A percentile compares a stretch with the other conserved stretches of the same genome.
These are phyloP conservation scores for Fusarium bulbicola DNA, from an alignment of 2,329 filamentous ascomycete species.

Conservation along the genomic window DNA sequence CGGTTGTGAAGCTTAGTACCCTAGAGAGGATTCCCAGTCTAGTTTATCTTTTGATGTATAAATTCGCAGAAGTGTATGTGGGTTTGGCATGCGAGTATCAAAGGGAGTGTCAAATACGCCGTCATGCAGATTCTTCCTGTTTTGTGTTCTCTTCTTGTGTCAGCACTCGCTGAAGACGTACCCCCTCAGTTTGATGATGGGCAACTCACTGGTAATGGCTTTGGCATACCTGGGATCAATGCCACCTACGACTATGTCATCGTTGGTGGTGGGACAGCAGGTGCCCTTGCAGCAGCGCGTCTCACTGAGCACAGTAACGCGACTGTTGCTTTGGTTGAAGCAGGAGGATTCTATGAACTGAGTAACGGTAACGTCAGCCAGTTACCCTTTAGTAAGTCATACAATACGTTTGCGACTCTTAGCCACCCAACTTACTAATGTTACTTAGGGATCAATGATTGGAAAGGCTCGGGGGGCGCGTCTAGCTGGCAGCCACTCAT, in stretches of 20 bases:
- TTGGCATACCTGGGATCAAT: slow-evolving; percentile 15
- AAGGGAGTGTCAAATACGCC: background rate
- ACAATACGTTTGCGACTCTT: background rate
- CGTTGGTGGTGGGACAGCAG: background rate
- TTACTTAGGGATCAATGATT: background rate
- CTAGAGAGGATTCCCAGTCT: no score
- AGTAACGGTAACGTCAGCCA: slow-evolving; percentile 2
- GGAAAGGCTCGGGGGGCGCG: background rate
- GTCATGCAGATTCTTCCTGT: background rate
- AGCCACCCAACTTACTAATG: background rate
- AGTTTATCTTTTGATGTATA: background rate
- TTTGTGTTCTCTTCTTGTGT: background rate
- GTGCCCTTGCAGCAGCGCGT: background rate
- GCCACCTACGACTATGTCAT: slow-evolving; percentile 6
- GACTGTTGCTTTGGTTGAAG: background rate
- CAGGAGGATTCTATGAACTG: background rate
- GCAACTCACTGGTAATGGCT: slow-evolving; percentile 7
- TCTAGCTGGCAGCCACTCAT: background rate
- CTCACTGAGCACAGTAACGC: background rate
- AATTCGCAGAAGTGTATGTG: background rate
- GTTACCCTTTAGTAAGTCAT: background rate
- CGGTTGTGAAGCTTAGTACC: background rate
- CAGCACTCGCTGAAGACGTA: slow-evolving; percentile 6
- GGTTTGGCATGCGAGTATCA: background rate
- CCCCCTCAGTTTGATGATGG: slow-evolving; percentile 8